Evolutionary conservation across 2,329 filamentous ascomycete species (phyloP).

Genomic region (Grosmannia penicillata): DNA sequence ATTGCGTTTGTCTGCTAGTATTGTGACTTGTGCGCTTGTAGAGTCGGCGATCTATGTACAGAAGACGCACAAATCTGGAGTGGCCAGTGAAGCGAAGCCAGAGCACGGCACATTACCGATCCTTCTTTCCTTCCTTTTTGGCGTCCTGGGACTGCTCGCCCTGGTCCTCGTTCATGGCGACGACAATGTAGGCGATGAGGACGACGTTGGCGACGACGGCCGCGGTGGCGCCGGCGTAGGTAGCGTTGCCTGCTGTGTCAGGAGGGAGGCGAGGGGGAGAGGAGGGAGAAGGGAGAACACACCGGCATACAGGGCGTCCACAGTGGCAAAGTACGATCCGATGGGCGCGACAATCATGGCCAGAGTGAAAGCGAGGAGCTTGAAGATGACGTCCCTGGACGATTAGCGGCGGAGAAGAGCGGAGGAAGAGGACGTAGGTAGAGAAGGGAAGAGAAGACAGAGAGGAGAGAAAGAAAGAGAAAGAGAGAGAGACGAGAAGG

Average conservation of each 20-base stretch:
- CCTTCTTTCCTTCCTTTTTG: slow-evolving; percentile 33
- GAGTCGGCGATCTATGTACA: too few relatives aligned
- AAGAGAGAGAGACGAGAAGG: too few relatives aligned
- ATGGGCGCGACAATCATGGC: slow-evolving; percentile 86
- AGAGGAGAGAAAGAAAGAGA: slow-evolving; percentile 17
- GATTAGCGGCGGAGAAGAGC: too few relatives aligned
- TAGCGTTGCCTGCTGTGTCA: slow-evolving; percentile 58
- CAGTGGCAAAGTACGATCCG: slow-evolving; percentile 71
- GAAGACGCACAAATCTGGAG: background rate
- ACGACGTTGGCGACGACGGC: slow-evolving; percentile 87
- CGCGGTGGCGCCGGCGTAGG: slow-evolving; percentile 70
- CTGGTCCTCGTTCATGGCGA: slow-evolving; percentile 79
- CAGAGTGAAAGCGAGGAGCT: slow-evolving; percentile 77
- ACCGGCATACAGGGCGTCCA: slow-evolving; percentile 68
- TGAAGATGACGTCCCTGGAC: slow-evolving; percentile 65
- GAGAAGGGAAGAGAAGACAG: slow-evolving; percentile 10
- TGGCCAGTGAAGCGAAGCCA: too few relatives aligned
- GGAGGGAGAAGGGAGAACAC: slow-evolving; percentile 12
- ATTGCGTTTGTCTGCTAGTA: too few relatives aligned
- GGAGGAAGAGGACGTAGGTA: slow-evolving; percentile 4
- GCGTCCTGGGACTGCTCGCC: slow-evolving; percentile 26
- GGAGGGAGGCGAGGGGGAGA: background rate
- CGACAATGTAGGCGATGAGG: slow-evolving; percentile 75
- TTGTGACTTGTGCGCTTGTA: too few relatives aligned
- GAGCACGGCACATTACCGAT: slow-evolving; percentile 22